phyloP scores from a whole-genome alignment of 306 rosid genomes.

The Castanea crenata region DNA sequence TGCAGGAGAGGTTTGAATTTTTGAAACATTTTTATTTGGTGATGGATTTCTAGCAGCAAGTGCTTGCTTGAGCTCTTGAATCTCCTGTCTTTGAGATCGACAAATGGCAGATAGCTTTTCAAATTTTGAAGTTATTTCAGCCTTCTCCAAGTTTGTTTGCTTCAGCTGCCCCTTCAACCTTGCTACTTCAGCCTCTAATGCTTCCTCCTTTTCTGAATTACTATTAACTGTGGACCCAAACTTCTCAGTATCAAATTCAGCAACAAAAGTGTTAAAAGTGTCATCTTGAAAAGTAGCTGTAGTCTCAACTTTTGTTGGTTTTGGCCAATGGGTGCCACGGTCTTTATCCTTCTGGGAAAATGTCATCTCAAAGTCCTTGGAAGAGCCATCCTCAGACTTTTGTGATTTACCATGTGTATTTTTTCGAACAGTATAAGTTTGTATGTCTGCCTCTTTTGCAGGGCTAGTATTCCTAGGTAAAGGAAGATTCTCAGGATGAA shows the following conservation, averaged over 20 bases:
- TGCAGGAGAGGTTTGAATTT: slow-evolving; percentile 46
- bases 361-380: slow-evolving; percentile 65
- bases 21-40: slow-evolving; percentile 51
- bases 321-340: slow-evolving; percentile 28
- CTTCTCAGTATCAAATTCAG: slow-evolving; percentile 68
- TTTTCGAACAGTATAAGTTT: slow-evolving; percentile 41
- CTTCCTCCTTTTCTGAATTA: slow-evolving; percentile 59
- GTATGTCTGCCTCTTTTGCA: slow-evolving; percentile 41
- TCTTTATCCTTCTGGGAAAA: slow-evolving; percentile 49
- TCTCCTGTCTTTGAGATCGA: slow-evolving; percentile 91
- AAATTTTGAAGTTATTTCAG: slow-evolving; percentile 84
- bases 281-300: slow-evolving; percentile 51
- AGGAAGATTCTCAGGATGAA: slow-evolving; percentile 42
- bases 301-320: slow-evolving; percentile 44
- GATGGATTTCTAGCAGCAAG: slow-evolving; percentile 71
- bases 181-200: slow-evolving; percentile 74
- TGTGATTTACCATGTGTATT: slow-evolving; percentile 41
- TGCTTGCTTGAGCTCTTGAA: slow-evolving; percentile 89
- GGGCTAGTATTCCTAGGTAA: slow-evolving; percentile 43
- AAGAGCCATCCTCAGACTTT: slow-evolving; percentile 41
- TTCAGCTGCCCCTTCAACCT: slow-evolving; percentile 76
- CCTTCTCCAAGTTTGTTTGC: slow-evolving; percentile 63
- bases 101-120: slow-evolving; percentile 95
- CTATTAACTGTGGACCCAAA: slow-evolving; percentile 45
- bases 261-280: slow-evolving; percentile 75